Base-by-base conservation (phyloP, 768 basidiomycete genomes). In the Boletus tomentosulus region DNA sequence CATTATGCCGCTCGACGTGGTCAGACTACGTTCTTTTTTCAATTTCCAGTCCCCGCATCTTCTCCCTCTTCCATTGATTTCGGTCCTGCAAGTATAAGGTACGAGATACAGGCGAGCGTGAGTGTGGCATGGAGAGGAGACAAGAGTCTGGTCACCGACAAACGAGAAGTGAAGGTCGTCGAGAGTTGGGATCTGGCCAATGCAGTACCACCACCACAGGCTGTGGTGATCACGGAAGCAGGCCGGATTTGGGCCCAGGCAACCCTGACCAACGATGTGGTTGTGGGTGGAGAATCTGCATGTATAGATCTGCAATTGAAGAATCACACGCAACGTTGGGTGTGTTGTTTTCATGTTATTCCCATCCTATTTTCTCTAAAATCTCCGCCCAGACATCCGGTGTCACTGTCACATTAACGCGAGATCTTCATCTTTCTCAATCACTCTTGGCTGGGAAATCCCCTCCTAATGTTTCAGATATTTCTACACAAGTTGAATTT, bases 321-420 rank as follows among this genome's bases (percentile, higher is more conserved):
- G 75, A 93, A 93, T 62, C 86, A 90, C 65, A 87, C 89, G 2
- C 71, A 73, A 48, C 89, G 87, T 72, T 91, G 86, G 85, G 90
- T 88, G 45, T 54, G 68, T 62, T 24, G 31, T 35, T 41, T 50
- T 27, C 51, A 34, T 48, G 3, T 30, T 34, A 7, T 45, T 1
- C 43, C 39, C 46, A 42, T 31, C 49, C 31, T 53, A 6, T 47
- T 37, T 55, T 38, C 7, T 51, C 59, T 48, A 35, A 51, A 43
- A 28, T n/a, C 8, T 48, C 24, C 12, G 24, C 47, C 9, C 58
- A 92, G 90, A 91, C 89, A 56, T 76, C 84, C 1, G 82, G 85
- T 9, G 65, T 92, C 50, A 78, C 80, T 0, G 58, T 91, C 37
- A 75, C 81, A 1, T 71, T 92, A 35, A 78, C 73, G 0, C 80